Evolutionary conservation across 805 yeast species (phyloP), one percentile per base, ranked within the genome.

Genomic region (Lipomyces starkeyi): DNA sequence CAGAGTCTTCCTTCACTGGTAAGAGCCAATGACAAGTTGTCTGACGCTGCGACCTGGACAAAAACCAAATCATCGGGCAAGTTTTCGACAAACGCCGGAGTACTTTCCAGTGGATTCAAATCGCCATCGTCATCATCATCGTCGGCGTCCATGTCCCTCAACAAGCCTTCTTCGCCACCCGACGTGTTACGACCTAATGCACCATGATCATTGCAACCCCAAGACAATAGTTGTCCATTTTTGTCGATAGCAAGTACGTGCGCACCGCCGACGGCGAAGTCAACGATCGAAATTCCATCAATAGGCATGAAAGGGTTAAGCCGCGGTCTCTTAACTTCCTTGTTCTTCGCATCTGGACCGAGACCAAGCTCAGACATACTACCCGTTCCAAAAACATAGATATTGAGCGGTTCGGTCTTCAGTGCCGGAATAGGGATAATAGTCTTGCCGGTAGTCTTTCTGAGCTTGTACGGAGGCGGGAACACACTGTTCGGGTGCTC

Each of bases 361-460:
- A 95, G 82, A 1, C 99, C 99, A 35, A 95, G 83, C 78, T 95
- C 99, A 82, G 98, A 93, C 95, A 95, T 94, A 0, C 97, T 88
- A 1, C 99, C 99, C 1, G 96, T 86, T 54, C 99, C 99, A 90
- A 97, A 95, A 49, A 91, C 96, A 77, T 91, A 94, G 2, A 95
- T 83, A 75, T 93, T 95, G 63, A 94, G 80, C 25, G 85, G 83
- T 32, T 81, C 80, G 1, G 82, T 72, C 71, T 82, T 85, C 59
- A 77, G 62, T 7, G 55, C 34, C 7, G 79, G 78, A 27, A 76
- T 68, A 49, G 63, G 67, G 25, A 63, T 74, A 40, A 76, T 58
- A 3, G 62, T 27, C 57, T 59, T 63, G 35, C 59, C 68, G 2
- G 68, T 58, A 3, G 67, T 22, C 47, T 69, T 69, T 32, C 53